phyloP scores from a whole-genome alignment of 495 filamentous ascomycete species.

The Penicillium simplicissimum region DNA sequence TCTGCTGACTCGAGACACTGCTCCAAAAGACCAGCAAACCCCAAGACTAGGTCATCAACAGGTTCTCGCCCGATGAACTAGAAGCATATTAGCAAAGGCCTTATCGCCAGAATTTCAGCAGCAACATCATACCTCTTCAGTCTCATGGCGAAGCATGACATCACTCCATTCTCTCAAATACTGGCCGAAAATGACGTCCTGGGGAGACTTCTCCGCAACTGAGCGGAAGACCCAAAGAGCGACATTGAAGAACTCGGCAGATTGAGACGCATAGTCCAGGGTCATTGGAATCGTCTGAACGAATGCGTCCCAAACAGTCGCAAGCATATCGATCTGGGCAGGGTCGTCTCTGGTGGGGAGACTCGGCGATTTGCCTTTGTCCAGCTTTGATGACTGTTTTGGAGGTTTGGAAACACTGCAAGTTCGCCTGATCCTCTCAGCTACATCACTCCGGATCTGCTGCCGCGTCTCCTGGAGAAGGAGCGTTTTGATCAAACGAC shows the following conservation, averaged over 20 bases:
- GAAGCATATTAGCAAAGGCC: slow-evolving; percentile 1
- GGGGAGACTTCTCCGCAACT: slow-evolving; percentile 52
- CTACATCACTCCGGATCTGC: slow-evolving; percentile 36
- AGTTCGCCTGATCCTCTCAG: slow-evolving; percentile 39
- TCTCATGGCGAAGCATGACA: slow-evolving; percentile 56
- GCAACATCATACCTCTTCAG: slow-evolving; percentile 42
- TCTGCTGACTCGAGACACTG: slow-evolving; percentile 52
- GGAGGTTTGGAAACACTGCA: slow-evolving; percentile 31
- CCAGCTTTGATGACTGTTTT: slow-evolving; percentile 27
- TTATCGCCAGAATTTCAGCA: too few relatives aligned
- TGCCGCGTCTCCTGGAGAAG: slow-evolving; percentile 38
- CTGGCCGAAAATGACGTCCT: slow-evolving; percentile 50
- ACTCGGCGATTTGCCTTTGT: not conserved
- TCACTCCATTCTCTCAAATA: slow-evolving; percentile 55
- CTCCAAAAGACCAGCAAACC: slow-evolving; percentile 49
- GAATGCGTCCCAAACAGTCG: slow-evolving; percentile 54
- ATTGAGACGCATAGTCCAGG: slow-evolving; percentile 42
- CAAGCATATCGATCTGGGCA: slow-evolving; percentile 42
- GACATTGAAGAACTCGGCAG: slow-evolving; percentile 59
- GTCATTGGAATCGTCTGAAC: slow-evolving; percentile 50
- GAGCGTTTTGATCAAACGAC: slow-evolving; percentile 37
- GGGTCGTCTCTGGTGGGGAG: slow-evolving; percentile 24
- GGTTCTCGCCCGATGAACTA: slow-evolving; percentile 54
- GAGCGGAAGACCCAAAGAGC: slow-evolving; percentile 54
- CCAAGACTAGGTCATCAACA: slow-evolving; percentile 49